Conservation (phyloP, 352 stramenopile genomes). For the Phytophthora melonis region DNA sequence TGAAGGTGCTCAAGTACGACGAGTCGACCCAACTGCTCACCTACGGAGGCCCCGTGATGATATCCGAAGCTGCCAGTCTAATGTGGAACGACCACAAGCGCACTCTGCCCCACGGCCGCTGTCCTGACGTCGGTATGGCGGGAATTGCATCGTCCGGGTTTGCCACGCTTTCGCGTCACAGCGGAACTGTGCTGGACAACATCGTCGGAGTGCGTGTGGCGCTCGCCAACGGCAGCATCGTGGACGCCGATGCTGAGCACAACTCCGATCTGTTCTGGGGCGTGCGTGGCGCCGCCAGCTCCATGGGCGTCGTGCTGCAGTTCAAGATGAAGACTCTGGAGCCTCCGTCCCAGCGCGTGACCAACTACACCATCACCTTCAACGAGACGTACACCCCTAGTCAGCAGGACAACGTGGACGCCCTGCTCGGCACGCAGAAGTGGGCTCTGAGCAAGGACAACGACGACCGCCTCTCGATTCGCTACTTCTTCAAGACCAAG, state of each 20-base stretch:
- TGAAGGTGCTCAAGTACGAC: constrained; percentile 18
- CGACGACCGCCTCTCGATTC: constrained; percentile 13
- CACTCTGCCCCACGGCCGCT: constrained; percentile 12
- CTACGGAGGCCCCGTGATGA: constrained; percentile 17
- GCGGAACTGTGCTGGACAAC: constrained; percentile 18
- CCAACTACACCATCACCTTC: constrained; percentile 16
- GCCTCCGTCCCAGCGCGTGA: constrained; percentile 5
- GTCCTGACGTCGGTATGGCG: constrained; percentile 15
- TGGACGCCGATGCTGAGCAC: constrained; percentile 6
- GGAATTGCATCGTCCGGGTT: constrained; percentile 12
- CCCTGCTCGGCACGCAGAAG: constrained; percentile 10
- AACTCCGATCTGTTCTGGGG: constrained; percentile 12
- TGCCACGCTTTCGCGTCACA: constrained; percentile 9
- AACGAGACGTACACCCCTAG: constrained; percentile 12
- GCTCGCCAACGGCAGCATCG: constrained; percentile 11
- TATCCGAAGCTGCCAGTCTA: constrained; percentile 6
- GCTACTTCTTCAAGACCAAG: constrained; percentile 6
- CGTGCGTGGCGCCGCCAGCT: constrained; percentile 15
- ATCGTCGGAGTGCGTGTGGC: constrained; percentile 11
- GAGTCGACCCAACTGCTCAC: constrained; percentile 6
- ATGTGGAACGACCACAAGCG: constrained; percentile 14
- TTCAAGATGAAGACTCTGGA: constrained; percentile 17
- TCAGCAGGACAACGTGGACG: constrained; percentile 16
- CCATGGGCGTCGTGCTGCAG: constrained; percentile 8
- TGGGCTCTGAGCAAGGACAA: constrained; percentile 17